Evolutionary conservation across 371 early-diverging fungal species (phyloP).

Genomic region (Batkoa obscura): DNA sequence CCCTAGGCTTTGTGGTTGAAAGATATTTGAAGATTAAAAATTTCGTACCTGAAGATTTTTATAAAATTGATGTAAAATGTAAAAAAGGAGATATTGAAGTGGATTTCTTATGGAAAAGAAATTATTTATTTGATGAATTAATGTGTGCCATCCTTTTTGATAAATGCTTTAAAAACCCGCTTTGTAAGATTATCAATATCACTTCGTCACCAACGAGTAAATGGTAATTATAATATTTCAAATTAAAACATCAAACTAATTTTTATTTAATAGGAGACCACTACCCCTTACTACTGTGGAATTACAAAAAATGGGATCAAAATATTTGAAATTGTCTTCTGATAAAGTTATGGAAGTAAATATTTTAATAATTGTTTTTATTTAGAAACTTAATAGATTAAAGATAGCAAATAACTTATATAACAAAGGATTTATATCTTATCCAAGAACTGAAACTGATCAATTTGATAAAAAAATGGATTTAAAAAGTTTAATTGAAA

Average conservation of each 20-base stretch:
- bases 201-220: slow-evolving; percentile 44
- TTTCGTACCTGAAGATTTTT: slow-evolving; percentile 86
- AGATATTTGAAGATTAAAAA: slow-evolving; percentile 50
- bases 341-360: slow-evolving; percentile 64
- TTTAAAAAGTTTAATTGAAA: slow-evolving; percentile 37
- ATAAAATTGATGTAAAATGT: slow-evolving; percentile 62
- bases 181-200: slow-evolving; percentile 40
- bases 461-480: slow-evolving; percentile 67
- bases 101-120: slow-evolving; percentile 56
- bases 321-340: slow-evolving; percentile 51
- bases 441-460: slow-evolving; percentile 99
- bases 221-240: too few species aligned
- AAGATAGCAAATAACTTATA: slow-evolving; percentile 76
- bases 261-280: too few species aligned
- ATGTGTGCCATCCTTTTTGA: slow-evolving; percentile 51
- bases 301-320: slow-evolving; percentile 71
- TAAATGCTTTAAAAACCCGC: slow-evolving; percentile 30
- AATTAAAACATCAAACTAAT: too few species aligned
- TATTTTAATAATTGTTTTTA: not conserved
- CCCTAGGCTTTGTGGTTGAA: slow-evolving; percentile 97
- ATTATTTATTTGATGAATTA: slow-evolving; percentile 55
- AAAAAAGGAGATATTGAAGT: slow-evolving; percentile 20
- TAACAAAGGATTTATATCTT: slow-evolving; percentile 81
- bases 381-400: not conserved
- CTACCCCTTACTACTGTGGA: slow-evolving; percentile 92